Conservation (phyloP, 257 asterid species). For the Przewalskia tangutica region DNA sequence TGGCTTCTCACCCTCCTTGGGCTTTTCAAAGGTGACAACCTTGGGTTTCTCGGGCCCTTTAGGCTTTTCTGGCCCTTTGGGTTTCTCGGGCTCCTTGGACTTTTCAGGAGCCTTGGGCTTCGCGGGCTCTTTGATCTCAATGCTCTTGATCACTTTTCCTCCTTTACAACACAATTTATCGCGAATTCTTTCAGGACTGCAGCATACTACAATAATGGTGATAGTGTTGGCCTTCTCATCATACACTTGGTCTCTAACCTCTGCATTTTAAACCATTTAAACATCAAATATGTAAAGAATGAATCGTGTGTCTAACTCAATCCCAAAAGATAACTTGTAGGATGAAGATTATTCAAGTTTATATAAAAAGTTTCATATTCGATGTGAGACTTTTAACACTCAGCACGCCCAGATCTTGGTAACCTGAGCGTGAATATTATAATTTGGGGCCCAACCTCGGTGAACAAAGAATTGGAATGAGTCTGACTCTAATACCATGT, state of each 20-base stretch:
- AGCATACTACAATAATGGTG: slow-evolving; percentile 55
- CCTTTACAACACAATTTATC: slow-evolving; percentile 58
- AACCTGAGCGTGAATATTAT: too few species aligned
- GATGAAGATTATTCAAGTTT: too few species aligned
- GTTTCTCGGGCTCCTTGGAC: slow-evolving; percentile 9
- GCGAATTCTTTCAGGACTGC: slow-evolving; percentile 73
- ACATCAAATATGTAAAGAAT: too few species aligned
- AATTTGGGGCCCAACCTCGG: too few species aligned
- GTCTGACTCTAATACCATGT: too few species aligned
- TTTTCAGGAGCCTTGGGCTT: slow-evolving; percentile 6
- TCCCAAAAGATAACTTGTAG: too few species aligned
- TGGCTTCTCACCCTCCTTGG: slow-evolving; percentile 27
- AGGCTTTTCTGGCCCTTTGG: slow-evolving; percentile 23
- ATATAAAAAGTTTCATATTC: too few species aligned
- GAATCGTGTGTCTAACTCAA: too few species aligned
- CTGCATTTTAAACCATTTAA: slow-evolving; percentile 25
- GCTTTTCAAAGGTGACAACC: too few species aligned
- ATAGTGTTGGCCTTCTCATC: slow-evolving; percentile 59
- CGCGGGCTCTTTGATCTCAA: slow-evolving; percentile 39
- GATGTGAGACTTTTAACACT: too few species aligned
- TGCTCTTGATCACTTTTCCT: slow-evolving; percentile 44
- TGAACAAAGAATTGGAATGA: too few species aligned
- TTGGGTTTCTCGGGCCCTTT: slow-evolving; percentile 26
- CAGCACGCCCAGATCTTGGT: too few species aligned
- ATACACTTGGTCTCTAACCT: slow-evolving; percentile 61